Evolutionary conservation across 495 filamentous ascomycete genomes (phyloP).

Genomic region (Barbatosphaeria neglecta): DNA sequence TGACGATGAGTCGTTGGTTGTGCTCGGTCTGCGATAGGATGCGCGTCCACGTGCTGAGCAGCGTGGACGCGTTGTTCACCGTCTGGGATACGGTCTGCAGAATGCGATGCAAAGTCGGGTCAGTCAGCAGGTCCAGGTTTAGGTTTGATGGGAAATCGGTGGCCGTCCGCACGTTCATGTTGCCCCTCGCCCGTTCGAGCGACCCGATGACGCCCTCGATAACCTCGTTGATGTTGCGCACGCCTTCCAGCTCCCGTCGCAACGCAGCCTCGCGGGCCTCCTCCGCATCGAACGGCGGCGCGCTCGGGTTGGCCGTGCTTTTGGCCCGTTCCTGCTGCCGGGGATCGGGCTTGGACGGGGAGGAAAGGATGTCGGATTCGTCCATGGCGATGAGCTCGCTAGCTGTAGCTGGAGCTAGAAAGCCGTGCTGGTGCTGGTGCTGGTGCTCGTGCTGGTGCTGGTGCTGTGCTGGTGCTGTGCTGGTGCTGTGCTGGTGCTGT

Average conservation of each 20-base stretch:
- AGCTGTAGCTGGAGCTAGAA: neutral
- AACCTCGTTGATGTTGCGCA: conserved; percentile 74
- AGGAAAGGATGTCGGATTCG: conserved; percentile 61
- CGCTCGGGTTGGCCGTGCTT: conserved; percentile 39
- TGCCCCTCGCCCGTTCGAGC: conserved; percentile 68
- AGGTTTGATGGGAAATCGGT: conserved; percentile 1
- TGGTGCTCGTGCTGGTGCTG: no score
- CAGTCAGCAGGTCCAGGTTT: neutral
- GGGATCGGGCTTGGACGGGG: conserved; percentile 39
- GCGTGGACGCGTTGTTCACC: conserved; percentile 74
- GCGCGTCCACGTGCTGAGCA: conserved; percentile 92
- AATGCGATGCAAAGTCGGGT: conserved; percentile 1
- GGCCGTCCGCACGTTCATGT: conserved; percentile 73
- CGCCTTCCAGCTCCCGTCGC: conserved; percentile 64
- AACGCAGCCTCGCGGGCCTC: conserved; percentile 63
- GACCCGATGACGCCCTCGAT: conserved; percentile 76
- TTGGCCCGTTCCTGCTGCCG: conserved; percentile 21
- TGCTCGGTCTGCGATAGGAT: conserved; percentile 96
- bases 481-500: no score
- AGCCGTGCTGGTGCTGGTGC: no score
- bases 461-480: no score
- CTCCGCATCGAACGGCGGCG: conserved; percentile 47
- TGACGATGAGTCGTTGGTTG: conserved; percentile 83
- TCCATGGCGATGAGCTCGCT: conserved; percentile 21
- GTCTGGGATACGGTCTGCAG: conserved; percentile 85